Conservation (phyloP, 1,284 basidiomycete genomes). For the Ustilago cynodontis region DNA sequence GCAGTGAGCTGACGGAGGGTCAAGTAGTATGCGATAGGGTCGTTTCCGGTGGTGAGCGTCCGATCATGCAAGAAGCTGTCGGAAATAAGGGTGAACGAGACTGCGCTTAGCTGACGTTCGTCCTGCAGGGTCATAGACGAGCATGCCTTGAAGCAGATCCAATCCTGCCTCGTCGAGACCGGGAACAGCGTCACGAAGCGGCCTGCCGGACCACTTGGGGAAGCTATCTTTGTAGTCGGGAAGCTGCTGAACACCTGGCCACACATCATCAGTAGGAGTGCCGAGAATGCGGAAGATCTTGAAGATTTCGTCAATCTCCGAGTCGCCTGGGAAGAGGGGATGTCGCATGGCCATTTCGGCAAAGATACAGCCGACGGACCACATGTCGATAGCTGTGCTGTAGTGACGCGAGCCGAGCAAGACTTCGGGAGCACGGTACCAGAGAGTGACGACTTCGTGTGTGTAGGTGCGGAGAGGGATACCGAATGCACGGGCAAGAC, state of each 20-base stretch:
- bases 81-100: conserved; percentile 48
- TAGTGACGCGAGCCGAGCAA: conserved; percentile 95
- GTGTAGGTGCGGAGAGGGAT: conserved; percentile 98
- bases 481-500: conserved; percentile 94
- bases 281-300: conserved; percentile 86
- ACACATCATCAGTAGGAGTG: conserved; percentile 90
- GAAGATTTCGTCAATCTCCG: conserved; percentile 99
- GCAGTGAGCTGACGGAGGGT: not conserved
- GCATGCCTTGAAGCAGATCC: conserved; percentile 75
- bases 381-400: conserved; percentile 95
- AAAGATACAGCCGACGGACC: conserved; percentile 92
- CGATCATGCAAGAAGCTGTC: conserved; percentile 30
- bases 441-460: conserved; percentile 95
- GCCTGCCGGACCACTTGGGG: conserved; percentile 85
- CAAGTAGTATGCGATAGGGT: not conserved
- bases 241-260: conserved; percentile 89
- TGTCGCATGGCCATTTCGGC: conserved; percentile 92
- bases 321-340: conserved; percentile 96
- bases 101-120: conserved; percentile 75
- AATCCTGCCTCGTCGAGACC: conserved; percentile 59
- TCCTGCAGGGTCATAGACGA: conserved; percentile 92
- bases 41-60: not conserved
- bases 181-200: conserved; percentile 74
- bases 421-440: conserved; percentile 98
- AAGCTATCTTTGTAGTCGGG: conserved; percentile 98